Conservation (phyloP, 345 rosid species). For the Melaleuca alternifolia region DNA sequence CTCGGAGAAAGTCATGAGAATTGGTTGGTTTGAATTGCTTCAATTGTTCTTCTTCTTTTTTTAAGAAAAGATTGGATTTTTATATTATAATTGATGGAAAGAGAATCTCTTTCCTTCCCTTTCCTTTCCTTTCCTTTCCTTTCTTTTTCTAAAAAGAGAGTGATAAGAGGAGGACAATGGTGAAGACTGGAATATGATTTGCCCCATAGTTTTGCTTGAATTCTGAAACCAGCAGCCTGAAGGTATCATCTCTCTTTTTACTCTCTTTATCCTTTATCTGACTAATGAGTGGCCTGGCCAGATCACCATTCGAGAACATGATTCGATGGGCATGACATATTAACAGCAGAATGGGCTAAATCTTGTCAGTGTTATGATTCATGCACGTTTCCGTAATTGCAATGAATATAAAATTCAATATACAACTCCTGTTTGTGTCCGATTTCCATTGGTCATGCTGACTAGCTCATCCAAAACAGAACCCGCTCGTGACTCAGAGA, state of each 20-base stretch:
- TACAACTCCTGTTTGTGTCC: not conserved
- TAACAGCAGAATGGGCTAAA: not conserved
- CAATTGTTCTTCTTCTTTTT: not conserved
- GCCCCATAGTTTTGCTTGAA: not conserved
- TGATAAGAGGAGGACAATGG: not conserved
- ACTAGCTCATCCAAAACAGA: not conserved
- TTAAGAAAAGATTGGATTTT: not conserved
- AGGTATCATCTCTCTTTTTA: not conserved
- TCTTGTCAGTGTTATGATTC: not conserved
- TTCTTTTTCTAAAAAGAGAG: not conserved
- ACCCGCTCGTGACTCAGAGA: not conserved
- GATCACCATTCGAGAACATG: not conserved
- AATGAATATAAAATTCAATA: not conserved
- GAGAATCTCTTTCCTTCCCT: not conserved
- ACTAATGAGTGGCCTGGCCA: not conserved
- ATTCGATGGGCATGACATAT: not conserved
- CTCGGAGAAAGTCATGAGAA: not conserved
- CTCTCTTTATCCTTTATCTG: not conserved
- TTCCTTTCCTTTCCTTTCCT: not conserved
- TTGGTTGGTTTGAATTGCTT: not conserved
- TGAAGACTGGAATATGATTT: not conserved
- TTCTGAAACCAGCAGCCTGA: not conserved
- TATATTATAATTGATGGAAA: not conserved
- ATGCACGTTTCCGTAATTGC: not conserved
- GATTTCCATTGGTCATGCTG: not conserved